These are phyloP conservation scores for Pseudonitzschia multiseries DNA, from an alignment of 108 stramenopile species.

Conservation along the genomic window DNA sequence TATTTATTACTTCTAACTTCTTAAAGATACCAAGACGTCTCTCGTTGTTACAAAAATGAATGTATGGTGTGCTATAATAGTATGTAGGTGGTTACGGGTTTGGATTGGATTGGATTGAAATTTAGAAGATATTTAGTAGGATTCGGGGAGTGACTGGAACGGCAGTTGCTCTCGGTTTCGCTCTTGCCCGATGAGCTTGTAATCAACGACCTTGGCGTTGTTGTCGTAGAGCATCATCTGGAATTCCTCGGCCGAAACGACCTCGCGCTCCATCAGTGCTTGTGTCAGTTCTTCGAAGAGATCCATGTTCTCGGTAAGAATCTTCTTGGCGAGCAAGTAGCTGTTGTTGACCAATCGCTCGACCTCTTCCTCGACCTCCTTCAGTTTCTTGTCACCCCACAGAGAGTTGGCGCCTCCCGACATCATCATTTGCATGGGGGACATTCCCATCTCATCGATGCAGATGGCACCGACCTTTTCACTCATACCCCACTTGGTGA, in stretches of 20 bases:
- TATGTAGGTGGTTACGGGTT: too few relatives aligned
- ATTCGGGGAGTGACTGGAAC: conserved; percentile 66
- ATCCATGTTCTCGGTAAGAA: conserved; percentile 76
- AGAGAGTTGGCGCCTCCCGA: conserved; percentile 62
- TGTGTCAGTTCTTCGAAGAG: conserved; percentile 84
- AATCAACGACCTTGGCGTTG: conserved; percentile 75
- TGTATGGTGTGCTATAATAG: too few relatives aligned
- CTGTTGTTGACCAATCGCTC: conserved; percentile 93
- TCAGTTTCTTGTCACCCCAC: conserved; percentile 83
- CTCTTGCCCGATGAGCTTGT: conserved; percentile 71
- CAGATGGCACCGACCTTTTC: conserved; percentile 89
- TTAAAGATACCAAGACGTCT: too few relatives aligned
- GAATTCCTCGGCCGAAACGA: conserved; percentile 92
- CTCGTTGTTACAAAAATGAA: too few relatives aligned
- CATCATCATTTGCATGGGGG: conserved; percentile 72
- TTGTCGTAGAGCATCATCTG: conserved; percentile 90
- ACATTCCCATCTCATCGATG: conserved; percentile 54
- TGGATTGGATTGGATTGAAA: too few relatives aligned
- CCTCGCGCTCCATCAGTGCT: conserved; percentile 86
- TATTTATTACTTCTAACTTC: too few relatives aligned
- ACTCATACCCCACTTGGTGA: conserved; percentile 96
- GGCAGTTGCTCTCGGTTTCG: conserved; percentile 72
- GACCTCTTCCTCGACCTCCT: conserved; percentile 84
- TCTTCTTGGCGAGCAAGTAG: conserved; percentile 85
- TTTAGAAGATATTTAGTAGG: background rate